Percentiles rank a stretch among this genome's conserved stretches.
phyloP scores from a whole-genome alignment of 345 rosid genomes.

The Lenwebbia sp. region DNA sequence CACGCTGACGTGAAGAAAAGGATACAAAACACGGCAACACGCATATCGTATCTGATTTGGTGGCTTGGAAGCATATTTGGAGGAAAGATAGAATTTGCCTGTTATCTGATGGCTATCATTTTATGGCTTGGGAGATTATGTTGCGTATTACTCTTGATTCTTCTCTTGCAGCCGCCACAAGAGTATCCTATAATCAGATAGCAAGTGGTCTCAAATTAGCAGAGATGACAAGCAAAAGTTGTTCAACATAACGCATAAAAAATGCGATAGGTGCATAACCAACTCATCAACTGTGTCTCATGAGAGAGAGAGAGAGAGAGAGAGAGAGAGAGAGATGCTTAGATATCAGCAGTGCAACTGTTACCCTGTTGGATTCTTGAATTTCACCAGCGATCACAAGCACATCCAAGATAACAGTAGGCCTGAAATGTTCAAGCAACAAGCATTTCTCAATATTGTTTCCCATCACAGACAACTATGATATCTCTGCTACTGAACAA shows the following conservation, averaged over 20 bases:
- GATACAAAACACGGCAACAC: not conserved
- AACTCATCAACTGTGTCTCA: not conserved
- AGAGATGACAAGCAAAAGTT: not conserved
- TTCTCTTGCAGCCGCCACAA: constrained; percentile 94
- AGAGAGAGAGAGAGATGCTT: constrained; percentile 38
- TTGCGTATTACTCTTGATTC: constrained; percentile 80
- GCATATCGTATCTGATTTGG: not conserved
- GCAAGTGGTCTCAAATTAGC: not conserved
- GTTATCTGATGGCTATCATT: constrained; percentile 11
- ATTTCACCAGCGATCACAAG: constrained; percentile 85
- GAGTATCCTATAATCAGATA: constrained; percentile 41
- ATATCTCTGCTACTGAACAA: not conserved
- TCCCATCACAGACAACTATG: not conserved
- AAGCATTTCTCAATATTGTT: not conserved
- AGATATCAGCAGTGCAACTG: constrained; percentile 60
- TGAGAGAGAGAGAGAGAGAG: not conserved
- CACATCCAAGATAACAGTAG: constrained; percentile 77
- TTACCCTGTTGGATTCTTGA: constrained; percentile 87
- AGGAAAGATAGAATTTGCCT: not conserved
- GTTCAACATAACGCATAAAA: not conserved
- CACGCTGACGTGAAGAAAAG: not conserved
- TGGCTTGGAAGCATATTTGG: not conserved
- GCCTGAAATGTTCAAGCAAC: constrained; percentile 30
- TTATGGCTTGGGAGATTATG: constrained; percentile 82
- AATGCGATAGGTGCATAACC: not conserved